Base-by-base conservation (phyloP, 768 basidiomycete species). In the Grammothele lineata region DNA sequence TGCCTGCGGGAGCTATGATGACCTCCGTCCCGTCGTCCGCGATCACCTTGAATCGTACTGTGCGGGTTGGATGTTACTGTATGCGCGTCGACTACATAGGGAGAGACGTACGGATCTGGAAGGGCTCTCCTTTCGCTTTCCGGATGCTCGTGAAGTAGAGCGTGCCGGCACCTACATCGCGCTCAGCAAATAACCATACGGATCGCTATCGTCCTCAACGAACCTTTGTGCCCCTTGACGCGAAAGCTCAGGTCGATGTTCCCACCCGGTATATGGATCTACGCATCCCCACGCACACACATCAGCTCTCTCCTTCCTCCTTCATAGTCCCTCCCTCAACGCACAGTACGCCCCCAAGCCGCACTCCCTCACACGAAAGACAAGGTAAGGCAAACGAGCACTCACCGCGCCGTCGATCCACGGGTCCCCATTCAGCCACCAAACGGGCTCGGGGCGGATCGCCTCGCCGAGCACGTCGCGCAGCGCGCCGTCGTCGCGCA, bases 61-160 rank as follows among this genome's bases (percentile, higher is more conserved):
- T 5, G 18, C 21, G 23, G 34, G n/a, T n/a, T n/a, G n/a, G n/a
- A n/a, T n/a, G n/a, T n/a, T n/a, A n/a, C n/a, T n/a, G n/a, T n/a
- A n/a, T n/a, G n/a, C n/a, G n/a, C n/a, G n/a, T n/a, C n/a, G n/a
- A n/a, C n/a, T n/a, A n/a, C n/a, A n/a, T n/a, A n/a, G n/a, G n/a
- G n/a, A n/a, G n/a, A n/a, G n/a, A 75, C 83, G 51, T 62, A 91
- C 86, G 59, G 3, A 83, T 81, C 26, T 75, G 80, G 61, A 86
- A 90, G 1, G 76, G 76, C 33, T 75, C 67, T 8, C 85, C 87
- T 58, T 88, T 90, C 14, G 74, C 78, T 66, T 80, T 83, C 35
- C 88, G 75, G 46, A 91, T 83, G 61, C 86, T 89, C 2, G 87
- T 90, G 62, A 90, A 91, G 59, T 91, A 90, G 2, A 90, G 62